Evolutionary conservation across 345 rosid species (phyloP), one percentile per base, ranked within the genome.

Genomic region (Salix dunnii): DNA sequence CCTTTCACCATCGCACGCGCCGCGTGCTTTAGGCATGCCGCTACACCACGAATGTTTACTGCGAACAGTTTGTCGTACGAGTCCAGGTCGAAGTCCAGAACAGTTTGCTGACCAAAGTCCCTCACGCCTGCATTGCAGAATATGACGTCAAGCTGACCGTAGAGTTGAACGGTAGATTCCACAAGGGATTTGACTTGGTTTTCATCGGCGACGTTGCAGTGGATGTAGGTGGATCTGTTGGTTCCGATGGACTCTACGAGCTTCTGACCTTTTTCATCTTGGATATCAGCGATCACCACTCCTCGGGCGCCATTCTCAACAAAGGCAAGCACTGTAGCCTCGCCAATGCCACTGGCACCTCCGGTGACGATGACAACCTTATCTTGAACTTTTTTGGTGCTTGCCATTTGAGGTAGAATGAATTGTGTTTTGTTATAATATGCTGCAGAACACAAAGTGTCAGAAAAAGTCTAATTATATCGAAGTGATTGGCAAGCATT

Each of bases 71-170:
- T 33, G 53, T 80, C 85, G 23, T 21, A 75, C 1, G 74, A 53
- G 1, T 67, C 58, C 9, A 80, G 31, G 73, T 85, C 85, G 0
- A 82, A 65, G 28, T 77, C 77, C 1, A 82, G 78, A 25, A 85
- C 25, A 7, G 77, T 80, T 66, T 87, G 90, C 3, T 68, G 62
- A 10, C 70, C 48, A 6, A 27, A 7, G 3, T 40, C 8, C 0
- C 33, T 1, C 4, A 72, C 62, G 21, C 88, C 88, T 0, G 87
- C 90, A 28, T 85, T 87, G 85, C 88, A 72, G 51, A 87, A 85
- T 84, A 87, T 77, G 48, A 85, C 35, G 64, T 87, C 86, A 0
- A 70, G 20, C 51, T 27, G 8, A 35, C 38, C 8, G 16, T 64
- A 76, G 7, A 25, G 35, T 7, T 48, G 49, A 12, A 81, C 78